These are phyloP conservation scores for Pythium biforme DNA, from an alignment of 352 stramenopile genomes.

Conservation along the genomic window DNA sequence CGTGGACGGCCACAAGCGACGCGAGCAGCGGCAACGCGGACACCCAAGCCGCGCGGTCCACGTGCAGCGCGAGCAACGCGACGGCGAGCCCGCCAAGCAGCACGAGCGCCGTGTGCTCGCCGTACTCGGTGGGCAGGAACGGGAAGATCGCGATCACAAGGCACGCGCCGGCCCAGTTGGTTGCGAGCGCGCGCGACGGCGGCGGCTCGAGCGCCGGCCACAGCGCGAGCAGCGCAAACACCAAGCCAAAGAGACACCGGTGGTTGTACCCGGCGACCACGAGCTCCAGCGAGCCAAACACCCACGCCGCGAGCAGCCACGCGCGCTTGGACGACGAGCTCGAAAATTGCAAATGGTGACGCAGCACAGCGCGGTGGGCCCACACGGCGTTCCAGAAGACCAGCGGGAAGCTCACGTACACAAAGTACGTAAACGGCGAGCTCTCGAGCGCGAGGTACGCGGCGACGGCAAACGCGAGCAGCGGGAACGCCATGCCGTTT, in stretches of 20 bases:
- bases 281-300: conserved; percentile 58
- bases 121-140: conserved; percentile 70
- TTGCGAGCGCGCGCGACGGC: neutral
- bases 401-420: conserved; percentile 71
- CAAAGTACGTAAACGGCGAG: conserved; percentile 73
- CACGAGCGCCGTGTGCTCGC: conserved; percentile 63
- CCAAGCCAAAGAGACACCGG: conserved; percentile 58
- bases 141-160: conserved; percentile 70
- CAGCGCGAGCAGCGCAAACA: conserved; percentile 57
- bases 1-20: conserved; percentile 43
- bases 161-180: conserved; percentile 49
- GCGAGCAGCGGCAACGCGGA: conserved; percentile 25
- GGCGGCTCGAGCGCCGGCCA: conserved; percentile 39
- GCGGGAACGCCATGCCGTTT: conserved; percentile 20
- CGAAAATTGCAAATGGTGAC: neutral
- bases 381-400: conserved; percentile 63
- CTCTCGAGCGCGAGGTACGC: conserved; percentile 60
- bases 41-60: neutral
- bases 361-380: conserved; percentile 41
- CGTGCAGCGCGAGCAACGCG: neutral
- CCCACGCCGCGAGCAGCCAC: conserved; percentile 36
- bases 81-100: conserved; percentile 44
- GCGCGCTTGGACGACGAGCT: neutral
- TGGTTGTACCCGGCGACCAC: conserved; percentile 69
- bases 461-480: conserved; percentile 32